A percentile compares a stretch with the other conserved stretches of the same genome.
phyloP scores from a whole-genome alignment of 2,329 filamentous ascomycete species.

The Alternaria sp. region DNA sequence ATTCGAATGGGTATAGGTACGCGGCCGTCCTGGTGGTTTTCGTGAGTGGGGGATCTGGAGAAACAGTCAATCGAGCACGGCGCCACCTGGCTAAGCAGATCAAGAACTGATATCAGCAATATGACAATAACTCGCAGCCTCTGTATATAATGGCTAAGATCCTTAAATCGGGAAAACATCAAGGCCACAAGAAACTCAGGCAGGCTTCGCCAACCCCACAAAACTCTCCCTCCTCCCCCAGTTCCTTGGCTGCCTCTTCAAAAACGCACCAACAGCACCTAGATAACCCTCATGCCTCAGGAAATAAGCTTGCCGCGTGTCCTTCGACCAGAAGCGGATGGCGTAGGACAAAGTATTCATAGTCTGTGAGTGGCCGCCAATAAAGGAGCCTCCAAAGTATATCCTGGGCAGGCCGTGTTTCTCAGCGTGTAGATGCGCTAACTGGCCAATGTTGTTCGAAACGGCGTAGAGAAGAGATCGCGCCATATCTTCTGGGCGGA shows the following conservation, averaged over 20 bases:
- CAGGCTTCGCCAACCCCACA: constrained; percentile 7
- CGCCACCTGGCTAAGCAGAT: neutral
- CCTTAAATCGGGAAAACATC: neutral
- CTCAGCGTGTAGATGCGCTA: constrained; percentile 95
- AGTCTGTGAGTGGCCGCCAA: constrained; percentile 93
- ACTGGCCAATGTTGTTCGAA: constrained; percentile 96
- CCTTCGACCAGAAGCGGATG: constrained; percentile 97
- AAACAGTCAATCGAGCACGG: constrained; percentile 9
- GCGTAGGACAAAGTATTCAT: constrained; percentile 98
- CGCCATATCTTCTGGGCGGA: constrained; percentile 85
- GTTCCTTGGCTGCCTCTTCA: constrained; percentile 87
- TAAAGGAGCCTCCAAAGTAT: constrained; percentile 97
- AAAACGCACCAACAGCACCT: constrained; percentile 90
- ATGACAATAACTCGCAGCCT: neutral
- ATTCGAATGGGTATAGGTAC: constrained; percentile 14
- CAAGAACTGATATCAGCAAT: neutral
- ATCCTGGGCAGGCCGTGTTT: constrained; percentile 91
- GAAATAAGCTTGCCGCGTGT: constrained; percentile 94
- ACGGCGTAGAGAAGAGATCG: constrained; percentile 92
- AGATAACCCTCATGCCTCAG: constrained; percentile 94
- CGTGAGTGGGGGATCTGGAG: constrained; percentile 26
- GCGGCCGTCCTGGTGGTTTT: constrained; percentile 33
- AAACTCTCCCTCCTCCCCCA: constrained; percentile 88
- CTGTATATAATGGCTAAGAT: neutral
- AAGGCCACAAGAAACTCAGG: neutral